A percentile compares a stretch with the other conserved stretches of the same genome.
Evolutionary conservation across 768 basidiomycete genomes (phyloP).

Genomic region (Hericium alpestre): DNA sequence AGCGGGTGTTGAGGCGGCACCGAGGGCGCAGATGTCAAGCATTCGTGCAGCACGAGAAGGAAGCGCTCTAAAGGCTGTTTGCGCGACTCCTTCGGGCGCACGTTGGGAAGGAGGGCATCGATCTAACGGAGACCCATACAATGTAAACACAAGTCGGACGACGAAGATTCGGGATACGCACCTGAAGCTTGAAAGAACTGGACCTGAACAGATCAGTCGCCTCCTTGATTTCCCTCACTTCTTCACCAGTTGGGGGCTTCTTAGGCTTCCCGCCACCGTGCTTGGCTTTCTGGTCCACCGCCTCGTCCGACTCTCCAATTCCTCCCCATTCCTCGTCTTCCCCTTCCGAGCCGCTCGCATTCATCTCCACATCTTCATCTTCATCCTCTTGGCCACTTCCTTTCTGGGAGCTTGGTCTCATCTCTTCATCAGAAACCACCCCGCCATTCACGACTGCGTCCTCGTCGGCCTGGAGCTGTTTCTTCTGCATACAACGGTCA

Average conservation of each 20-base stretch:
- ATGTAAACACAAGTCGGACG: background rate
- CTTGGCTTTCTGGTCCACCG: background rate
- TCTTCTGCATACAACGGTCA: background rate
- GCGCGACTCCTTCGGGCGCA: slow-evolving; percentile 53
- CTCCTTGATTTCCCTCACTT: slow-evolving; percentile 63
- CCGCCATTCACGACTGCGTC: background rate
- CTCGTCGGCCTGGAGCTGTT: background rate
- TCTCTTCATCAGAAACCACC: no score
- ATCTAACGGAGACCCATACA: slow-evolving; percentile 34
- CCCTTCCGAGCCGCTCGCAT: background rate
- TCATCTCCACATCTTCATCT: background rate
- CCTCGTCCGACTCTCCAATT: background rate
- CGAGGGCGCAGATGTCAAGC: slow-evolving; percentile 49
- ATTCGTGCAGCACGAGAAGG: slow-evolving; percentile 55
- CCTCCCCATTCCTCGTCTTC: slow-evolving; percentile 2
- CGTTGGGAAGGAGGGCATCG: slow-evolving; percentile 68
- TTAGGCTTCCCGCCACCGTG: slow-evolving; percentile 14
- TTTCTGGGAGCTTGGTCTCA: no score
- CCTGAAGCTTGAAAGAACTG: slow-evolving; percentile 78
- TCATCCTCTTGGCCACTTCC: slow-evolving; percentile 10
- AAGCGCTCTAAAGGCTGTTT: slow-evolving; percentile 55
- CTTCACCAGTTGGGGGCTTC: slow-evolving; percentile 57
- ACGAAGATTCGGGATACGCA: slow-evolving; percentile 17
- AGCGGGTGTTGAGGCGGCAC: slow-evolving; percentile 55
- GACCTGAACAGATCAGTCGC: slow-evolving; percentile 68